phyloP scores from a whole-genome alignment of 345 rosid genomes.

The Tarenaya hassleriana region DNA sequence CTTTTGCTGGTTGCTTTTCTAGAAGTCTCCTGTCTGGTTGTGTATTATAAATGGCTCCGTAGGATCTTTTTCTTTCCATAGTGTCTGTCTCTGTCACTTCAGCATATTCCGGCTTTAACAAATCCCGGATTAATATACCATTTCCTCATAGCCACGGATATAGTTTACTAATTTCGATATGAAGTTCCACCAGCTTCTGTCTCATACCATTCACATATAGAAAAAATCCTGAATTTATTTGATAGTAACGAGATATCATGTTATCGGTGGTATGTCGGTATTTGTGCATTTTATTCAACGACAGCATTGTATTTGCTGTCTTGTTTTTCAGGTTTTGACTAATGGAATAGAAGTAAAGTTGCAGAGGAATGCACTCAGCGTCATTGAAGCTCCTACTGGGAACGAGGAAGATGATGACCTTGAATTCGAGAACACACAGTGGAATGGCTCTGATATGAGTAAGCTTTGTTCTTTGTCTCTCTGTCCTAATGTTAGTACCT shows the following conservation, averaged over 20 bases:
- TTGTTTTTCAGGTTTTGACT: conserved; percentile 66
- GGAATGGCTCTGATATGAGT: conserved; percentile 81
- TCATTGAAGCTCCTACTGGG: conserved; percentile 95
- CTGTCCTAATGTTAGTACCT: not conserved
- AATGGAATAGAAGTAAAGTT: conserved; percentile 97
- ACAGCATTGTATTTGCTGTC: not conserved
- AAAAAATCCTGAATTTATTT: conserved; percentile 5
- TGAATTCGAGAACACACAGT: conserved; percentile 54
- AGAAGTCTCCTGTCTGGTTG: conserved; percentile 13
- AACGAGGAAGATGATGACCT: conserved; percentile 79
- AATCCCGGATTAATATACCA: conserved; percentile 8
- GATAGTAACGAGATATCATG: no score
- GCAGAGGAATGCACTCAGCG: conserved; percentile 97
- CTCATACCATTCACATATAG: conserved; percentile 24
- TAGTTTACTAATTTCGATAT: conserved; percentile 21
- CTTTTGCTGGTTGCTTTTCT: conserved; percentile 11
- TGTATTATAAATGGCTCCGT: conserved; percentile 8
- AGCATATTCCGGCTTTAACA: conserved; percentile 5
- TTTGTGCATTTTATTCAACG: not conserved
- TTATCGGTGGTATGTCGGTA: not conserved
- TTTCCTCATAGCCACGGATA: conserved; percentile 11
- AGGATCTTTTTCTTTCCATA: conserved; percentile 10
- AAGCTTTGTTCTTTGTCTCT: conserved; percentile 25
- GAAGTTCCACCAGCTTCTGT: conserved; percentile 21
- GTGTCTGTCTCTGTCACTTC: not conserved